These are phyloP conservation scores for Danielia reshetovae DNA, from an alignment of 805 yeast species.

Conservation along the genomic window DNA sequence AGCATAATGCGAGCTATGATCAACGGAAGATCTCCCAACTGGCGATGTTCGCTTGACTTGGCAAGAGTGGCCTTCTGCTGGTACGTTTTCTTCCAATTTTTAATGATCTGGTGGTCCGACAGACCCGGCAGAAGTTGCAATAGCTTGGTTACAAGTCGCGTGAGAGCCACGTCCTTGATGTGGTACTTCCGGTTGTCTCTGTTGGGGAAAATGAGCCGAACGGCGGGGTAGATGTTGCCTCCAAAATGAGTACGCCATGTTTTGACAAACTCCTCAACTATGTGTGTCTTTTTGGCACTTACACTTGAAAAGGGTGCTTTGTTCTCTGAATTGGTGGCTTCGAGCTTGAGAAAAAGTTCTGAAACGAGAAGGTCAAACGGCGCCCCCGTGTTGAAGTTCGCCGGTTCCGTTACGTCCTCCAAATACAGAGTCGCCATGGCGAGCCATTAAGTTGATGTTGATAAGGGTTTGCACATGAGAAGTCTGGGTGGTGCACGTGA, in stretches of 20 bases:
- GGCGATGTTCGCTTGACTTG: slow-evolving; percentile 39
- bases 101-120: slow-evolving; percentile 47
- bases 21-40: slow-evolving; percentile 40
- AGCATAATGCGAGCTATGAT: slow-evolving; percentile 48
- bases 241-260: slow-evolving; percentile 37
- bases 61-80: slow-evolving; percentile 31
- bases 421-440: too few relatives aligned
- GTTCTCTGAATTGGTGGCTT: slow-evolving; percentile 12
- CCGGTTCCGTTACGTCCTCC: slow-evolving; percentile 13
- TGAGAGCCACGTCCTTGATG: slow-evolving; percentile 61
- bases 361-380: slow-evolving; percentile 16
- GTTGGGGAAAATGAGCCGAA: slow-evolving; percentile 58
- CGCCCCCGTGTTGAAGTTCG: slow-evolving; percentile 12
- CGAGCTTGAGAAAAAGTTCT: slow-evolving; percentile 15
- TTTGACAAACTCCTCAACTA: slow-evolving; percentile 25
- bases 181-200: slow-evolving; percentile 60
- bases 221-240: slow-evolving; percentile 58
- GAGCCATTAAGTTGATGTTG: too few relatives aligned
- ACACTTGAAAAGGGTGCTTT: slow-evolving; percentile 15
- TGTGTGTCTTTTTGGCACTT: slow-evolving; percentile 13
- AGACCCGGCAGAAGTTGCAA: slow-evolving; percentile 59
- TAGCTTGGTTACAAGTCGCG: slow-evolving; percentile 43
- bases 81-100: slow-evolving; percentile 34
- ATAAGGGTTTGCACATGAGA: too few relatives aligned
- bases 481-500: too few relatives aligned